Base-by-base conservation (phyloP, 2,329 filamentous ascomycete species). In the Colletotrichum tanaceti region DNA sequence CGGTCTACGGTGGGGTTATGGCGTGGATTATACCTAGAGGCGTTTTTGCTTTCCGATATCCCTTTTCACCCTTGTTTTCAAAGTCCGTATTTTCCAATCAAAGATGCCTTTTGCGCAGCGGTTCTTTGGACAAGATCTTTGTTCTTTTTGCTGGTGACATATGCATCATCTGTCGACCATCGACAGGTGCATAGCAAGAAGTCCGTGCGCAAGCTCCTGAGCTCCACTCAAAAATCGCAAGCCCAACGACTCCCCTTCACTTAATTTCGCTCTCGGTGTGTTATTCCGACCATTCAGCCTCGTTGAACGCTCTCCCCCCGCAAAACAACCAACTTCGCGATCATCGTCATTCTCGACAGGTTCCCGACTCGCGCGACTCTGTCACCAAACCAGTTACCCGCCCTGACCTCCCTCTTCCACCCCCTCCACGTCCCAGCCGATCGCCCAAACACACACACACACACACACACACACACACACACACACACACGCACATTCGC, bases 171-270 rank as follows among this genome's bases (percentile, higher is more conserved):
- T 38, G 24, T 18, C 50, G 18, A 38, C 50, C n/a, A 22, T 54
- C 49, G 39, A 52, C 28, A 32, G 43, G 22, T n/a, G n/a, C n/a
- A n/a, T 18, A 20, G 18, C 14, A n/a, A 10, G 16, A 24, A 38
- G 49, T n/a, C 65, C 44, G 65, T 68, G 65, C 65, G 3, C 50
- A 35, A 65, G 62, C 62, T 68, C 24, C 47, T 24, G n/a, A 13
- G 38, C 46, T 6, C 24, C 20, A 16, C 41, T 32, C 16, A n/a
- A 28, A 49, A 47, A 50, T 39, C 58, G 32, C 58, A 20, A 60
- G 24, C 41, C 58, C 35, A 50, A 59, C 43, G 43, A 35, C 22
- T 16, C 22, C 22, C 35, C 35, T 55, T 62, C 65, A 65, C 65
- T 43, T 54, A 59, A 58, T 68, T 39, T 18, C n/a, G 35, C 24